A percentile compares a stretch with the other conserved stretches of the same genome.
Conservation (phyloP, 164 flowering plant species). For the Tetrastigma voinierianum region DNA sequence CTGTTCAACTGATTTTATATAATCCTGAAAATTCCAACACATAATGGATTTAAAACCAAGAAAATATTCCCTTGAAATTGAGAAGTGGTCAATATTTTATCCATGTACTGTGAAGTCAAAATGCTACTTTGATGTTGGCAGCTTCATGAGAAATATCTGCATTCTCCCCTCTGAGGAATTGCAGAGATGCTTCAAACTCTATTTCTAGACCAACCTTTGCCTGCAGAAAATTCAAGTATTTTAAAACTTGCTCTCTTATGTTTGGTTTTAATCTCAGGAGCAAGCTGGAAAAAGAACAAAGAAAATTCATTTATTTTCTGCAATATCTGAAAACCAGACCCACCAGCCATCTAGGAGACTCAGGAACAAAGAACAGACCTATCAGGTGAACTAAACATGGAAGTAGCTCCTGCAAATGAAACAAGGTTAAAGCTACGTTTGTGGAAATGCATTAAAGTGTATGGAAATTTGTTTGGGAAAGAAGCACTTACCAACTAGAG, state of each 20-base stretch:
- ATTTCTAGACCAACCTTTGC: constrained; percentile 2
- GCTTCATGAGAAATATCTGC: constrained; percentile 11
- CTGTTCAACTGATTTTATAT: constrained; percentile 6
- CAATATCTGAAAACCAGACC: background rate
- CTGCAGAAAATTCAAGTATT: constrained; percentile 1
- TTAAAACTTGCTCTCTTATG: too few species aligned
- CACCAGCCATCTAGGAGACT: constrained; percentile 25
- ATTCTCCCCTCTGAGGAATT: constrained; percentile 6
- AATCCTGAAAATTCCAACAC: constrained; percentile 7
- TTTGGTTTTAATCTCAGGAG: too few species aligned
- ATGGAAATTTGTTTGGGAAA: too few species aligned
- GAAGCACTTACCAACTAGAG: too few species aligned
- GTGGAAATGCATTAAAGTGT: too few species aligned
- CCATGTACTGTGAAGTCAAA: too few species aligned
- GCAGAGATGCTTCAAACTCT: constrained; percentile 18
- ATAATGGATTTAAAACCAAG: too few species aligned
- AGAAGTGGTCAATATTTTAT: too few species aligned
- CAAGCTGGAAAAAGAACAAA: too few species aligned
- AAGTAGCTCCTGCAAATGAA: too few species aligned
- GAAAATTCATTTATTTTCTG: background rate
- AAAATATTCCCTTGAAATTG: too few species aligned
- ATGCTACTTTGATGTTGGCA: constrained; percentile 13
- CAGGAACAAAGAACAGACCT: constrained; percentile 15
- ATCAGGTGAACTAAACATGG: background rate
- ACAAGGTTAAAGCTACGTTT: too few species aligned